These are phyloP conservation scores for Geoglossum cookeanum DNA, from an alignment of 2,329 filamentous ascomycete genomes.

Conservation along the genomic window DNA sequence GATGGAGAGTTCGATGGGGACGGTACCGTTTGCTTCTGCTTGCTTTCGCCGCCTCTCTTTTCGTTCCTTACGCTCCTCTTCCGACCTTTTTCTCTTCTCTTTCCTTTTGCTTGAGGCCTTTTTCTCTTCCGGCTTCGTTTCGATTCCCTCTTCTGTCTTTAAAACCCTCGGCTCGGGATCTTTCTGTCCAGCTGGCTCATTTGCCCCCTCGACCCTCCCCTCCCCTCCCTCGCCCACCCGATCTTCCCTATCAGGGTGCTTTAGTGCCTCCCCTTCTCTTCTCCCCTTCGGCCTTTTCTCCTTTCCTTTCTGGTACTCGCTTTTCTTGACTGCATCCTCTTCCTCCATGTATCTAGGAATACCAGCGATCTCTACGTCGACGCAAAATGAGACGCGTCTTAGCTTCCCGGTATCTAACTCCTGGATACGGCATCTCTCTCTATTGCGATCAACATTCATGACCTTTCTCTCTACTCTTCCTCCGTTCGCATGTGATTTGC, in stretches of 20 bases:
- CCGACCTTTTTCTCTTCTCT: slow-evolving; percentile 90
- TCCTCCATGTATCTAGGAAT: slow-evolving; percentile 58
- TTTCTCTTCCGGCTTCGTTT: slow-evolving; percentile 15
- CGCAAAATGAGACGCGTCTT: slow-evolving; percentile 79
- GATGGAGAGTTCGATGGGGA: slow-evolving; percentile 62
- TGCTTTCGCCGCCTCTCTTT: slow-evolving; percentile 75
- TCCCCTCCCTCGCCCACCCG: slow-evolving; percentile 35
- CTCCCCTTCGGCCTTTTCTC: slow-evolving; percentile 43
- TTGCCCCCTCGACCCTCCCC: slow-evolving; percentile 17
- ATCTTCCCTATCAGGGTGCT: slow-evolving; percentile 37
- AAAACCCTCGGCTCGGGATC: slow-evolving; percentile 16
- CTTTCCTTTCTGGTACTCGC: slow-evolving; percentile 33
- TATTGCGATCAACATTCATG: slow-evolving; percentile 65
- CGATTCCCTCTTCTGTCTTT: slow-evolving; percentile 10
- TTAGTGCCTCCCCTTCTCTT: slow-evolving; percentile 55
- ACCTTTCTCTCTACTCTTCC: slow-evolving; percentile 49
- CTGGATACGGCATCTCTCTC: slow-evolving; percentile 59
- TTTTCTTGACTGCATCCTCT: slow-evolving; percentile 23
- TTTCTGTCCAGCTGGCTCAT: slow-evolving; percentile 15
- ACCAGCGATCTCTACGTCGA: slow-evolving; percentile 91
- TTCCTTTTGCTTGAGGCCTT: slow-evolving; percentile 45
- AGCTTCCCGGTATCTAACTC: slow-evolving; percentile 69
- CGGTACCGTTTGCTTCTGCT: slow-evolving; percentile 70
- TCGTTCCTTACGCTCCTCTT: slow-evolving; percentile 78
- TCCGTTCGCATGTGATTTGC: slow-evolving; percentile 15